Conservation (phyloP, 2,329 filamentous ascomycete species). For the Fusarium sp. region DNA sequence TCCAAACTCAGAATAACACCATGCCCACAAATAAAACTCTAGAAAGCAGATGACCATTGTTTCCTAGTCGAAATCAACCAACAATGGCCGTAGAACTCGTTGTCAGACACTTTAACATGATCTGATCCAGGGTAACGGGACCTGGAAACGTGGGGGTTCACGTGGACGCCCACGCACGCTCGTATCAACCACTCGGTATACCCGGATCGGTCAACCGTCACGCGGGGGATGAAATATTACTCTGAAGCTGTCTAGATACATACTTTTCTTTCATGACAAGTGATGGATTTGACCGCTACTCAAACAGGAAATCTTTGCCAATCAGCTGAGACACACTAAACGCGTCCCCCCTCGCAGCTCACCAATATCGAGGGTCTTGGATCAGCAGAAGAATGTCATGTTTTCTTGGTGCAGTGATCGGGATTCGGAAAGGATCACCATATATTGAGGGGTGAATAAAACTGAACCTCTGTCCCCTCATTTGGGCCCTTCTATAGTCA, state of each 20-base stretch:
- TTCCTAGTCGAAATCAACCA: background rate
- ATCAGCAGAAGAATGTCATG: background rate
- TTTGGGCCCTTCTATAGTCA: rapidly evolving
- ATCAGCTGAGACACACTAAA: constrained; percentile 1
- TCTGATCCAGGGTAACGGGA: constrained; percentile 8
- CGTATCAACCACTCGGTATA: constrained; percentile 6
- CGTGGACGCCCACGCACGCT: background rate
- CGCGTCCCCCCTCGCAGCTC: background rate
- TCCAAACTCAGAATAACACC: background rate
- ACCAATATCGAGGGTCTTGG: background rate
- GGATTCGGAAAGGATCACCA: background rate
- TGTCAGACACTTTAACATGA: constrained; percentile 7
- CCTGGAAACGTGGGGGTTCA: constrained; percentile 13
- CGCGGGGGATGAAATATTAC: constrained; percentile 11
- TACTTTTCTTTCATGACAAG: background rate
- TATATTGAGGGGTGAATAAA: constrained; percentile 2
- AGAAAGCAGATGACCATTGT: background rate
- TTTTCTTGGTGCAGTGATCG: background rate
- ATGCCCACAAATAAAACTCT: background rate
- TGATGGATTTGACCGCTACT: background rate
- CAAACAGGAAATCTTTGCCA: background rate
- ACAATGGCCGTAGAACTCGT: background rate
- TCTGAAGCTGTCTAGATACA: rapidly evolving
- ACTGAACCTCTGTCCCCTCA: background rate
- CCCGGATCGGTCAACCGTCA: constrained; percentile 1